These are phyloP conservation scores for Panicum virgatum DNA, from an alignment of 202 grass and related monocot genomes.

Conservation along the genomic window DNA sequence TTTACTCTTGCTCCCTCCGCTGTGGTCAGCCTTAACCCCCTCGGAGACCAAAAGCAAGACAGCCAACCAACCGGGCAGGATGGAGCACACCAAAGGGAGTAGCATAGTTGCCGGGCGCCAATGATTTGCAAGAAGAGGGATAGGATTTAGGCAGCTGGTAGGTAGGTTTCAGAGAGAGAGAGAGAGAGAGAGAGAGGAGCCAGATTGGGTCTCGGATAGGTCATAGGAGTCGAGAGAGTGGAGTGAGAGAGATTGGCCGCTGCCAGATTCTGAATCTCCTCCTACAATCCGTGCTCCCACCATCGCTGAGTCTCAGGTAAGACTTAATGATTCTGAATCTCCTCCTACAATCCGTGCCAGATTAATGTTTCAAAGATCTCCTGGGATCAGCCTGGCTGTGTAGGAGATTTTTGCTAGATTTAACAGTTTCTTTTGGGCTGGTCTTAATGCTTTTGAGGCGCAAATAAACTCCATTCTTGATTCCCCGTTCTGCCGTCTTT, in stretches of 20 bases:
- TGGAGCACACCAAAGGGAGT: slow-evolving; percentile 21
- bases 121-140: slow-evolving; percentile 43
- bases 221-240: neutral
- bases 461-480: neutral
- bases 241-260: slow-evolving; percentile 30
- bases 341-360: neutral
- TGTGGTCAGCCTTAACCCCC: too few relatives aligned
- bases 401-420: neutral
- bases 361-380: slow-evolving; percentile 31
- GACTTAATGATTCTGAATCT: slow-evolving; percentile 41
- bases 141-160: slow-evolving; percentile 20
- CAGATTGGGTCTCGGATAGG: slow-evolving; percentile 13
- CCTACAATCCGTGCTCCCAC: neutral
- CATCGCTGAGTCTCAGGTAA: slow-evolving; percentile 29
- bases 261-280: slow-evolving; percentile 52
- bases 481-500: slow-evolving; percentile 5
- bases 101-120: slow-evolving; percentile 22
- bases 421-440: neutral
- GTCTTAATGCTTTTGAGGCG: neutral
- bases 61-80: slow-evolving; percentile 19
- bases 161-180: slow-evolving; percentile 15
- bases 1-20: too few relatives aligned
- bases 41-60: slow-evolving; percentile 22
- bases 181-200: slow-evolving; percentile 31
- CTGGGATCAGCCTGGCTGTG: neutral